These are phyloP conservation scores for Penicillium sp. DNA, from an alignment of 2,329 filamentous ascomycete genomes.

Conservation along the genomic window DNA sequence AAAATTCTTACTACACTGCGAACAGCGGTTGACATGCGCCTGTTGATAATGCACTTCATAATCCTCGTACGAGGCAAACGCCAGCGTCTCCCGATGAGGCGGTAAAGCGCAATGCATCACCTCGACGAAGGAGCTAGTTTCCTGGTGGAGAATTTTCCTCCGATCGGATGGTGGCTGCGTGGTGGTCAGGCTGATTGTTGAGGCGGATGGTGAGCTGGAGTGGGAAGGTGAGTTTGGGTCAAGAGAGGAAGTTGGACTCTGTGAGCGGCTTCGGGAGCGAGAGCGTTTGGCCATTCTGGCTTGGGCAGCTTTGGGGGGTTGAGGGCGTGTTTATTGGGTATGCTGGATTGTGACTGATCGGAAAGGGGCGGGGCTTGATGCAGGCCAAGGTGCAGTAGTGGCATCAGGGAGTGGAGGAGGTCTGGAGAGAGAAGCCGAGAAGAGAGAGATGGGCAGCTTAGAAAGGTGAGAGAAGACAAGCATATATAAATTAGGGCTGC, in stretches of 20 bases:
- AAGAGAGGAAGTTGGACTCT: conserved; percentile 42
- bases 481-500: neutral
- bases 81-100: conserved; percentile 71
- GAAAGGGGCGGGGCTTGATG: conserved; percentile 26
- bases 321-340: neutral
- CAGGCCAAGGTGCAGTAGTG: conserved; percentile 11
- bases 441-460: neutral
- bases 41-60: conserved; percentile 87
- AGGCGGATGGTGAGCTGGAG: conserved; percentile 27
- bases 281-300: conserved; percentile 63
- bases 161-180: conserved; percentile 27
- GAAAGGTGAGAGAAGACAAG: neutral
- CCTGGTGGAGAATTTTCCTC: conserved; percentile 65
- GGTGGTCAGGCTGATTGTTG: conserved; percentile 9
- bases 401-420: neutral
- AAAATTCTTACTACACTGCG: conserved; percentile 84
- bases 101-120: conserved; percentile 81
- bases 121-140: conserved; percentile 45
- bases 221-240: conserved; percentile 27
- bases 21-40: conserved; percentile 80
- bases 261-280: conserved; percentile 58
- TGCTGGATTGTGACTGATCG: conserved; percentile 17
- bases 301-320: conserved; percentile 3
- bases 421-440: neutral
- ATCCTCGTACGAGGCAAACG: conserved; percentile 74